Evolutionary conservation across 106 monocot genomes (phyloP), one percentile per base, ranked within the genome.

Genomic region (Dendrobium officinale): DNA sequence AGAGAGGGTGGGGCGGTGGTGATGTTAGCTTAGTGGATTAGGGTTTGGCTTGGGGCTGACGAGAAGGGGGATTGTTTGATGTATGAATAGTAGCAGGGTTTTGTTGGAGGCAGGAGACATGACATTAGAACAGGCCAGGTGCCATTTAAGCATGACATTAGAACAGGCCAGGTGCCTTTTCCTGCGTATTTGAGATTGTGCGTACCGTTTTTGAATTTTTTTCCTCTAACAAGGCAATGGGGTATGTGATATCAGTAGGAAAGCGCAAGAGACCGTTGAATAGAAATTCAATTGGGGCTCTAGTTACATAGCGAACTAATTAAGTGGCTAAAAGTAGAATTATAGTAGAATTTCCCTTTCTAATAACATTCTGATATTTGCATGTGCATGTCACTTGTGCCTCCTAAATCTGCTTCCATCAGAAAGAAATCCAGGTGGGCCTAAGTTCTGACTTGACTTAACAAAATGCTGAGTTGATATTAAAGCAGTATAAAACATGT

Each of bases 381-480:
- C 45, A 45, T 45, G 56, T 56, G 19, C 56, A 56, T 45, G 56
- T 11, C 0, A 56, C 18, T 56, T 56, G 56, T 11, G 56, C 19
- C 10, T 56, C 17, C 19, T 56, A 56, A 61, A 22, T 61, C 19
- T 8, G 8, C 61, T 61, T 20, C n/a, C 22, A n/a, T 61, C n/a
- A 61, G 61, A 61, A 61, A 61, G 61, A 61, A 61, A 8, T n/a
- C 10, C 7, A 61, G 4, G 22, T 61, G 61, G 61, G 6, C 6
- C 5, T 61, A 61, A 5, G 20, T n/a, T 61, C 22, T 4, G n/a
- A 61, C 22, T 61, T 31, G 31, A 61, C 22, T 61, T 61, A 20
- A 22, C 61, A 61, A 61, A 61, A 61, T 61, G n/a, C 61, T 61
- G n/a, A 61, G 61, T 22, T 61, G 61, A 61, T 54, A 54, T n/a